Evolutionary conservation across 331 rosid species (phyloP).

Genomic region (Rhamnella rubrinervis): DNA sequence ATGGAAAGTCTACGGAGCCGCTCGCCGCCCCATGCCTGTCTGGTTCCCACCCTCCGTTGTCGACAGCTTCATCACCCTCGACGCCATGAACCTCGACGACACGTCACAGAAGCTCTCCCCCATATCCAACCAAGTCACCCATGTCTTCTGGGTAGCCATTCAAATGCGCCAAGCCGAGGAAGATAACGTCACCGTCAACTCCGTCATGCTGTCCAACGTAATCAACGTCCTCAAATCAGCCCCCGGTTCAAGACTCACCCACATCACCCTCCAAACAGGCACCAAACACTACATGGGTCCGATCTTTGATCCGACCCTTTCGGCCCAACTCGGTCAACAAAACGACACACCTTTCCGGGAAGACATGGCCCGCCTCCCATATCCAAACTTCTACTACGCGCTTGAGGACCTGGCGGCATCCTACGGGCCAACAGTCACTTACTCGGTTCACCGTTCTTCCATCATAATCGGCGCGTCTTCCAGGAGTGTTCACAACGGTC

Average conservation of each 20-base stretch:
- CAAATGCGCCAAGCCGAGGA: conserved; percentile 21
- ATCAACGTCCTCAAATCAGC: conserved; percentile 21
- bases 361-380: conserved; percentile 25
- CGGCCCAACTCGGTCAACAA: neutral
- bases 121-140: conserved; percentile 32
- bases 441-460: conserved; percentile 37
- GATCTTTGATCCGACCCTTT: conserved; percentile 6
- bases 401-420: conserved; percentile 30
- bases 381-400: conserved; percentile 43
- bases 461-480: conserved; percentile 31
- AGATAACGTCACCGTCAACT: conserved; percentile 21
- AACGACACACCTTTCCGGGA: conserved; percentile 34
- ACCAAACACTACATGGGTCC: conserved; percentile 50
- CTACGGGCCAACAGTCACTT: neutral
- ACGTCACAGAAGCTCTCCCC: conserved; percentile 28
- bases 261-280: conserved; percentile 37
- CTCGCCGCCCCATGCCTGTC: conserved; percentile 7
- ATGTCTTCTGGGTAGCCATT: conserved; percentile 38
- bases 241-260: conserved; percentile 13
- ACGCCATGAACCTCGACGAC: conserved; percentile 15
- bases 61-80: conserved; percentile 27
- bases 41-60: conserved; percentile 35
- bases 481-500: conserved; percentile 14
- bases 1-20: conserved; percentile 44
- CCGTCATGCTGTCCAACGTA: conserved; percentile 39